These are phyloP conservation scores for Linum trigynum DNA, from an alignment of 345 rosid genomes.

Conservation along the genomic window DNA sequence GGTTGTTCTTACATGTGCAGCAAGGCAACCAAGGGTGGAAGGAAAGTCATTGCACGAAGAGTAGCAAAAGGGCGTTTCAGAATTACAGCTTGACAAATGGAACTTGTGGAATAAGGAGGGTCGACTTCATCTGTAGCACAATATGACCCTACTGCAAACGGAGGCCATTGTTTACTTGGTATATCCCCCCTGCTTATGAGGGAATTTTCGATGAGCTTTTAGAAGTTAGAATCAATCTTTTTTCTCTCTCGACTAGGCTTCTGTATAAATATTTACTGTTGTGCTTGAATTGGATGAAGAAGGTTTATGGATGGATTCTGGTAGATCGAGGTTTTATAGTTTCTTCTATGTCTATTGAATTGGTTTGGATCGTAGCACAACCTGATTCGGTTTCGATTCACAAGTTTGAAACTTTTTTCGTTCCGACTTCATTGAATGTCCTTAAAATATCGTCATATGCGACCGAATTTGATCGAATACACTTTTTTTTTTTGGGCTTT, in stretches of 20 bases:
- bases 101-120: neutral
- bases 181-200: neutral
- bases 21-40: conserved; percentile 94
- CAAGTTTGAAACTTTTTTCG: too few relatives aligned
- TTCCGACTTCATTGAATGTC: too few relatives aligned
- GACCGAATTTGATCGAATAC: too few relatives aligned
- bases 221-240: neutral
- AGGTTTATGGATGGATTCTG: neutral
- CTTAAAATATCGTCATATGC: too few relatives aligned
- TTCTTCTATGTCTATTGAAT: too few relatives aligned
- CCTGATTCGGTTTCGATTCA: too few relatives aligned
- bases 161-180: neutral
- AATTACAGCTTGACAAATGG: conserved; percentile 50
- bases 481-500: too few relatives aligned
- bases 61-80: conserved; percentile 90
- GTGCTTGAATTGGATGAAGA: neutral
- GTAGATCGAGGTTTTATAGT: neutral
- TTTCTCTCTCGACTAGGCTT: neutral
- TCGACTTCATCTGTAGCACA: neutral
- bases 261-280: neutral
- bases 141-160: neutral
- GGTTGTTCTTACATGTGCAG: conserved; percentile 37
- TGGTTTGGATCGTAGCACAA: too few relatives aligned
- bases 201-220: neutral
- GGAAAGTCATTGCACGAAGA: conserved; percentile 93